Evolutionary conservation across 2,329 filamentous ascomycete genomes (phyloP), one percentile per base, ranked within the genome.

Genomic region (Acarospora socialis): DNA sequence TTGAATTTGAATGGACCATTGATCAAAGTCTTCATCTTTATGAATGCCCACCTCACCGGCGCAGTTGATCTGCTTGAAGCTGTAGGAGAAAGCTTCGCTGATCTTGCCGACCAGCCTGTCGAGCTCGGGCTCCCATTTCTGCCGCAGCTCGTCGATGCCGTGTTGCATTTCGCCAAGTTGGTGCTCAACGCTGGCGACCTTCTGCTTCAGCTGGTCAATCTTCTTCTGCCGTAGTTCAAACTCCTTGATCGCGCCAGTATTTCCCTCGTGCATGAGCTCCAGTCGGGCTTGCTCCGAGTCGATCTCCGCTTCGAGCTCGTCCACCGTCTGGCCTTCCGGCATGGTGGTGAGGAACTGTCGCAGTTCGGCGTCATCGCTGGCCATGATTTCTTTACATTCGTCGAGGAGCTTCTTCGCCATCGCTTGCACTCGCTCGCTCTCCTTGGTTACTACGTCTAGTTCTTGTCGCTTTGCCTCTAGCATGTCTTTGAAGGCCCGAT

Each of bases 51-150:
- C 84, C 55, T 95, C 81, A 21, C 90, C 90, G 4, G 86, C 86
- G 53, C 90, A 95, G 43, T 77, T 83, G 50, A 98, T 95, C 52
- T 87, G 78, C 47, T 82, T 73, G 53, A 98, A 95, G 48, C 93
- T 95, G 53, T 87, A 78, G 4, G 79, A 74, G 54, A 98, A 98
- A 0, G 86, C 86, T 29, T 82, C 73, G 50, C 82, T 93, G 56
- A 98, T 94, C 48, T 76, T 74, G 13, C 61, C 61, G 23, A 94
- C 68, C 3, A 98, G 66, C 14, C 62, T 65, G 43, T 95, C 86
- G 2, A 98, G 66, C 45, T 69, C 60, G 1, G 84, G 84, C 54
- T 95, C 90, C 81, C 84, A 98, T 40, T 70, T 63, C 10, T 61
- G 61, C 45, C 77, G 76, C 34, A 92, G 57, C 21, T 73, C 65